Conservation (phyloP, 768 basidiomycete genomes). For the Termitomyces sp. region DNA sequence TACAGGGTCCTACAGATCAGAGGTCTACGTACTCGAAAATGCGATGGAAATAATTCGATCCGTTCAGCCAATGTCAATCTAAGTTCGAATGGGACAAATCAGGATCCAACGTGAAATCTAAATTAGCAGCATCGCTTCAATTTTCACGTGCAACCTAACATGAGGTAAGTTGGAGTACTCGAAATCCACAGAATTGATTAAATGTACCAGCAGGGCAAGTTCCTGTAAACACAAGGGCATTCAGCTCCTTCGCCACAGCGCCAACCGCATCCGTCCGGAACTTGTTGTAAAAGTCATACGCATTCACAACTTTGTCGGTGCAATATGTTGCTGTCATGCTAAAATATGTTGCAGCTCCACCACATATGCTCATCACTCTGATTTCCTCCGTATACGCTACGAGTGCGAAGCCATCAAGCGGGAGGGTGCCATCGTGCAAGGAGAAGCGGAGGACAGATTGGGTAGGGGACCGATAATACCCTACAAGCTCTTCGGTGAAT, state of each 20-base stretch:
- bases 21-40: neutral
- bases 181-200: neutral
- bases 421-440: neutral
- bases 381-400: conserved; percentile 8
- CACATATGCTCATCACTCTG: conserved; percentile 9
- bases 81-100: too few relatives aligned
- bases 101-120: too few relatives aligned
- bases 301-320: neutral
- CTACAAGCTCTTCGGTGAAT: conserved; percentile 8
- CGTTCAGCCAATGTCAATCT: neutral
- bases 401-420: neutral
- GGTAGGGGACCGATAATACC: conserved; percentile 2
- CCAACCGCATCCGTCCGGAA: neutral
- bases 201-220: conserved; percentile 6
- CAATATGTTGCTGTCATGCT: conserved; percentile 8
- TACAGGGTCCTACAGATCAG: too few relatives aligned
- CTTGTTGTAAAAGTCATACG: conserved; percentile 2
- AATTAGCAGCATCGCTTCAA: neutral
- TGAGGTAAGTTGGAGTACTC: neutral
- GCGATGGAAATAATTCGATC: neutral
- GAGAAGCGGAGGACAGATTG: conserved; percentile 2
- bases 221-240: conserved; percentile 2
- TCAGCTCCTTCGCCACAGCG: neutral
- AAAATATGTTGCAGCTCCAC: conserved; percentile 9
- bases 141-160: neutral